Conservation (phyloP, 306 rosid genomes). For the Ammopiptanthus mongolicus region DNA sequence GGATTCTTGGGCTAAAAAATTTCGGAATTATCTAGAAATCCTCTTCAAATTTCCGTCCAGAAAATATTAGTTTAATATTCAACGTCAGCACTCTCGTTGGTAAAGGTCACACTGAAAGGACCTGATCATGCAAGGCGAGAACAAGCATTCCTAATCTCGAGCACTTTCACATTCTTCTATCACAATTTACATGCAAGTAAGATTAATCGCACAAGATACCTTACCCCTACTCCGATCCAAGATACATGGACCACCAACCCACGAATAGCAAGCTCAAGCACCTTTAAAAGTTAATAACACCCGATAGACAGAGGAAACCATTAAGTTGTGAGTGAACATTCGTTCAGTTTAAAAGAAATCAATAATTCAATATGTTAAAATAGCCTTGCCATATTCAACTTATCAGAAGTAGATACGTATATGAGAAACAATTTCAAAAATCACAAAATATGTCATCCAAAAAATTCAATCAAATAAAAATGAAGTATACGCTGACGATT, state of each 20-base stretch:
- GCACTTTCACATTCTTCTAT: conserved; percentile 6
- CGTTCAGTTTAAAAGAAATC: background rate
- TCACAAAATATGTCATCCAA: background rate
- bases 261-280: conserved; percentile 5
- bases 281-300: background rate
- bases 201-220: conserved; percentile 26
- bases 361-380: background rate
- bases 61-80: background rate
- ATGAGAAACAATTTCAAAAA: background rate
- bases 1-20: conserved; percentile 1
- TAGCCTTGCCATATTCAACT: background rate
- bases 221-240: conserved; percentile 18
- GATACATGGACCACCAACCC: conserved; percentile 21
- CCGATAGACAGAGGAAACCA: background rate
- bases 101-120: background rate
- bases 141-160: background rate
- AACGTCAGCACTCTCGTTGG: background rate
- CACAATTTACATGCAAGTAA: conserved; percentile 11
- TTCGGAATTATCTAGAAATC: background rate
- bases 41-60: background rate
- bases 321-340: background rate
- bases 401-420: background rate
- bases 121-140: background rate
- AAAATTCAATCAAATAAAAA: background rate
- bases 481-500: background rate